Conservation (phyloP, 2,329 filamentous ascomycete genomes). For the Xylaria polymorpha region DNA sequence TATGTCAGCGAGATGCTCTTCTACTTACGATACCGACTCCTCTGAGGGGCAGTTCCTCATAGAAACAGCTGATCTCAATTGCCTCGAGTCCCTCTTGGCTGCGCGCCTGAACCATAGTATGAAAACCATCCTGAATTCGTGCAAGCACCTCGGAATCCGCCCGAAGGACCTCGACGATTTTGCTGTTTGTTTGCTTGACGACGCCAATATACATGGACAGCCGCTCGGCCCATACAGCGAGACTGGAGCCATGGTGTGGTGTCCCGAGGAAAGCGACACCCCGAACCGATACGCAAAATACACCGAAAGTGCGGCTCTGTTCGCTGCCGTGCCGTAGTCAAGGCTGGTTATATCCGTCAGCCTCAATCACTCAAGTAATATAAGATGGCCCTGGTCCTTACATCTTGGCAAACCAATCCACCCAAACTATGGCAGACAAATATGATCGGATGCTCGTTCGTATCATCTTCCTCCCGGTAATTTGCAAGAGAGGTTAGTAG, state of each 20-base stretch:
- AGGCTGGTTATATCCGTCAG: background rate
- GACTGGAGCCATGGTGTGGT: background rate
- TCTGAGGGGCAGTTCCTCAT: slow-evolving; percentile 12
- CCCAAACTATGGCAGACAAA: slow-evolving; percentile 7
- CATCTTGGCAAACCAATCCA: slow-evolving; percentile 8
- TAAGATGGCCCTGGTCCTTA: background rate
- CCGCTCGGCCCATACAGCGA: background rate
- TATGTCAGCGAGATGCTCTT: too few species aligned
- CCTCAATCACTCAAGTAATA: background rate
- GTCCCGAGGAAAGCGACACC: slow-evolving; percentile 1
- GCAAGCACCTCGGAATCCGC: background rate
- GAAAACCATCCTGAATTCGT: slow-evolving; percentile 11
- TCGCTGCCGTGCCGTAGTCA: background rate
- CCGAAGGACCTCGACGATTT: background rate
- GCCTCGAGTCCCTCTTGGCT: background rate
- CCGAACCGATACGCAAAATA: background rate
- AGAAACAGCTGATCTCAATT: slow-evolving; percentile 14
- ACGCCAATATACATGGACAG: background rate
- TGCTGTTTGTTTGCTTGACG: background rate
- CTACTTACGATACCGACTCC: slow-evolving; percentile 4
- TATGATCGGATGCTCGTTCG: slow-evolving; percentile 8
- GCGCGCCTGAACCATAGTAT: slow-evolving; percentile 10
- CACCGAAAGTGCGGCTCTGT: background rate
- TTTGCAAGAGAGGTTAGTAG: background rate
- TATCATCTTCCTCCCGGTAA: background rate